Evolutionary conservation across 2,329 filamentous ascomycete genomes (phyloP).

Genomic region (Talaromyces sp.): DNA sequence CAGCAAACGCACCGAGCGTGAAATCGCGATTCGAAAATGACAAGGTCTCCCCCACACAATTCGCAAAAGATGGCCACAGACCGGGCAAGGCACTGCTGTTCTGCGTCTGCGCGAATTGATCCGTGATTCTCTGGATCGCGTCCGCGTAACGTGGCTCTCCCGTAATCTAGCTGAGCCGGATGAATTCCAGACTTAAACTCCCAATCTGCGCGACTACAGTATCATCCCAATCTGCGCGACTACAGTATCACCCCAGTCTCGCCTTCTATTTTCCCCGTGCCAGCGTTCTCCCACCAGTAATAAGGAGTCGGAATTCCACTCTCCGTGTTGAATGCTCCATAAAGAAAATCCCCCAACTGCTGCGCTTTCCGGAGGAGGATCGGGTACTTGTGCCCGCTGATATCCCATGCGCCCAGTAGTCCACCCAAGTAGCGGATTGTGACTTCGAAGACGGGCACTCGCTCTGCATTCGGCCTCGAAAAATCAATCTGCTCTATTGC

Average conservation of each 20-base stretch:
- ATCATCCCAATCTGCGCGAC: too few species aligned
- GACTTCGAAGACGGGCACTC: slow-evolving; percentile 80
- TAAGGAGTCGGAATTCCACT: slow-evolving; percentile 77
- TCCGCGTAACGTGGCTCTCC: slow-evolving; percentile 39
- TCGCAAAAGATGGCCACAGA: slow-evolving; percentile 29
- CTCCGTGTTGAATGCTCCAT: slow-evolving; percentile 79
- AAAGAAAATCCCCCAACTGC: slow-evolving; percentile 72
- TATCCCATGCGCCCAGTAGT: slow-evolving; percentile 75
- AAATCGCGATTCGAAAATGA: slow-evolving; percentile 13
- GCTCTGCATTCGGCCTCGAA: slow-evolving; percentile 58
- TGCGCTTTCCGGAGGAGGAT: slow-evolving; percentile 69
- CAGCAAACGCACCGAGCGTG: slow-evolving; percentile 13
- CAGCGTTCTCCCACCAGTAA: slow-evolving; percentile 28
- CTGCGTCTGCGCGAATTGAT: slow-evolving; percentile 33
- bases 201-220: slow-evolving; percentile 40
- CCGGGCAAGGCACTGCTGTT: slow-evolving; percentile 36
- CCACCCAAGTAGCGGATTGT: slow-evolving; percentile 84
- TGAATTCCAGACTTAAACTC: slow-evolving; percentile 42
- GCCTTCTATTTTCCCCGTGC: slow-evolving; percentile 24
- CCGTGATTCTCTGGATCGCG: slow-evolving; percentile 35
- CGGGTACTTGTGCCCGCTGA: slow-evolving; percentile 65
- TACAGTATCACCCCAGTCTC: slow-evolving; percentile 24
- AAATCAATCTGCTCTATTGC: slow-evolving; percentile 72
- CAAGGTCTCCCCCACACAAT: slow-evolving; percentile 6
- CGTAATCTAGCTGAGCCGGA: slow-evolving; percentile 40